Percentiles rank a stretch among this genome's conserved stretches.
These are phyloP conservation scores for Hanseniaspora vineae DNA, from an alignment of 805 yeast species.

Conservation along the genomic window DNA sequence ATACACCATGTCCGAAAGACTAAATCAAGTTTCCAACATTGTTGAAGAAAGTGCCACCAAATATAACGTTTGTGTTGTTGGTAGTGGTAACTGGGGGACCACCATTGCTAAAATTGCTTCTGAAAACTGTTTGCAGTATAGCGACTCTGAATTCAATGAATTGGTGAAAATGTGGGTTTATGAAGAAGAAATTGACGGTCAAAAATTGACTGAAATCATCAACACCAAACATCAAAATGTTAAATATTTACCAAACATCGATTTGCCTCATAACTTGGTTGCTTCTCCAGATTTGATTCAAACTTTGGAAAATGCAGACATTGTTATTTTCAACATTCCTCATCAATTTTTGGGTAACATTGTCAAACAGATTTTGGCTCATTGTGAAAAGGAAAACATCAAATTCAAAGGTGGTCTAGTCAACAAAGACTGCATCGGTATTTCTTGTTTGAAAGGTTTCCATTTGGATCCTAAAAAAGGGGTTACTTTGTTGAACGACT, in stretches of 20 bases:
- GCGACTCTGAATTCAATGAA: conserved; percentile 33
- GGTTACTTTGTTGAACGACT: conserved; percentile 68
- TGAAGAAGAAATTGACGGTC: conserved; percentile 71
- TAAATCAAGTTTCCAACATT: neutral
- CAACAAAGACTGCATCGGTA: conserved; percentile 62
- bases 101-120: conserved; percentile 93
- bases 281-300: conserved; percentile 78
- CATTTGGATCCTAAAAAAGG: conserved; percentile 64
- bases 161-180: conserved; percentile 94
- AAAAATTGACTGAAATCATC: conserved; percentile 78
- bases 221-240: conserved; percentile 88
- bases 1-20: neutral
- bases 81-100: conserved; percentile 98
- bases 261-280: conserved; percentile 69
- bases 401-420: conserved; percentile 22
- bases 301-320: conserved; percentile 71
- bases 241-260: conserved; percentile 81
- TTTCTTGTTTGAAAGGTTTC: conserved; percentile 92
- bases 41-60: neutral
- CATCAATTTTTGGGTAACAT: conserved; percentile 86
- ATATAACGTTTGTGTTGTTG: conserved; percentile 51
- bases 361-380: conserved; percentile 62
- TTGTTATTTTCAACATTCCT: conserved; percentile 87
- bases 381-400: conserved; percentile 14
- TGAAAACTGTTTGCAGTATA: conserved; percentile 60